Evolutionary conservation across 345 rosid genomes (phyloP).

Genomic region (Populus simonii): DNA sequence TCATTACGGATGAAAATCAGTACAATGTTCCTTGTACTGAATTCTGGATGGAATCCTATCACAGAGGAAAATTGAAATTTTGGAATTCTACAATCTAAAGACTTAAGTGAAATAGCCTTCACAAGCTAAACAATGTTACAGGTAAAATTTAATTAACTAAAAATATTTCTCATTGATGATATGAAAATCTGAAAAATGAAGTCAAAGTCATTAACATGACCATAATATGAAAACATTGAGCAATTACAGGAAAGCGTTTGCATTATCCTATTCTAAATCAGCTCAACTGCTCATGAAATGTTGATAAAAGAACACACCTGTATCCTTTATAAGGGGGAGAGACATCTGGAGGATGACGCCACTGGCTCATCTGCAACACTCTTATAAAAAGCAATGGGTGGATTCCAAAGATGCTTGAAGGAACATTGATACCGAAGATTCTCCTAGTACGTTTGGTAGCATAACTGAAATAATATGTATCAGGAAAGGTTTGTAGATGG

Average conservation of each 20-base stretch:
- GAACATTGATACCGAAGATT: constrained; percentile 62
- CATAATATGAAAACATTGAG: background rate
- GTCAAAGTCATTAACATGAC: background rate
- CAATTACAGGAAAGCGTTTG: background rate
- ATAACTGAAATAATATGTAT: constrained; percentile 88
- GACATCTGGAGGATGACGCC: constrained; percentile 64
- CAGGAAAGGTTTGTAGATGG: constrained; percentile 60
- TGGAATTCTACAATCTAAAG: background rate
- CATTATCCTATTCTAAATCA: background rate
- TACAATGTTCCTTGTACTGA: background rate
- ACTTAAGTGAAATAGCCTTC: background rate
- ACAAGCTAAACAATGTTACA: background rate
- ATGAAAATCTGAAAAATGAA: background rate
- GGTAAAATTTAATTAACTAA: background rate
- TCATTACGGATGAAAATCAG: background rate
- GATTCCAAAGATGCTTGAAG: constrained; percentile 67
- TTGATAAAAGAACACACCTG: constrained; percentile 40
- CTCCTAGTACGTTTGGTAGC: constrained; percentile 79
- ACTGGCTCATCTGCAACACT: constrained; percentile 80
- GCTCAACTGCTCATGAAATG: background rate
- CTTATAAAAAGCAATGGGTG: constrained; percentile 85
- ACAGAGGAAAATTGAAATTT: background rate
- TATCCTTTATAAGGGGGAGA: constrained; percentile 86
- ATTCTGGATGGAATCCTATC: background rate
- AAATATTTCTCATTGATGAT: background rate